These are phyloP conservation scores for Cyberlindnera euphorbiae DNA, from an alignment of 805 yeast species.

Conservation along the genomic window DNA sequence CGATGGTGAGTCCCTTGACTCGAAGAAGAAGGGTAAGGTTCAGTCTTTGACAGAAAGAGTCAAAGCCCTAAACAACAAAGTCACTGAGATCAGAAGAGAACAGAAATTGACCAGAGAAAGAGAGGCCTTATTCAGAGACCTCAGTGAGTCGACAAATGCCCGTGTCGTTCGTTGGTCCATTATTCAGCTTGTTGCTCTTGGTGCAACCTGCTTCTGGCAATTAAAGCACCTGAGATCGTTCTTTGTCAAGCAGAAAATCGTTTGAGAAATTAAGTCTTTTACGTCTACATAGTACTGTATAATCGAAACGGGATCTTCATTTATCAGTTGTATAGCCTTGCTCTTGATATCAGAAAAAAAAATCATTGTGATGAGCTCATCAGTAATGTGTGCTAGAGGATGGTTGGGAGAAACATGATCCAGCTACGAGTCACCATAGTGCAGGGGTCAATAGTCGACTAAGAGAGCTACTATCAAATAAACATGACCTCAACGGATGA, in stretches of 20 bases:
- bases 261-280: too few relatives aligned
- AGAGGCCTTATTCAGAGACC: conserved; percentile 69
- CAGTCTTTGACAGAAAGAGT: conserved; percentile 53
- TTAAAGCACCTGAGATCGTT: conserved; percentile 67
- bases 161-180: conserved; percentile 73
- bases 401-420: too few relatives aligned
- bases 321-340: too few relatives aligned
- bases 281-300: too few relatives aligned
- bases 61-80: conserved; percentile 49
- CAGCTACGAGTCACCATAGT: too few relatives aligned
- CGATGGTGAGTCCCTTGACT: conserved; percentile 59
- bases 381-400: too few relatives aligned
- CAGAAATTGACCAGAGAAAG: conserved; percentile 67
- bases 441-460: too few relatives aligned
- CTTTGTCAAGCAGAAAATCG: conserved; percentile 70
- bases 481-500: too few relatives aligned
- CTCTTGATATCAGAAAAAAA: too few relatives aligned
- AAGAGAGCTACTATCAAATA: too few relatives aligned
- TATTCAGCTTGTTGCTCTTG: conserved; percentile 58
- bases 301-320: too few relatives aligned
- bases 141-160: conserved; percentile 63
- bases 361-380: too few relatives aligned
- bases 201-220: conserved; percentile 70
- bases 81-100: conserved; percentile 58
- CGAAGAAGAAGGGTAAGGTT: conserved; percentile 57